Evolutionary conservation across 1,284 basidiomycete genomes (phyloP), one percentile per base, ranked within the genome.

Genomic region (Tylopilus sp.): DNA sequence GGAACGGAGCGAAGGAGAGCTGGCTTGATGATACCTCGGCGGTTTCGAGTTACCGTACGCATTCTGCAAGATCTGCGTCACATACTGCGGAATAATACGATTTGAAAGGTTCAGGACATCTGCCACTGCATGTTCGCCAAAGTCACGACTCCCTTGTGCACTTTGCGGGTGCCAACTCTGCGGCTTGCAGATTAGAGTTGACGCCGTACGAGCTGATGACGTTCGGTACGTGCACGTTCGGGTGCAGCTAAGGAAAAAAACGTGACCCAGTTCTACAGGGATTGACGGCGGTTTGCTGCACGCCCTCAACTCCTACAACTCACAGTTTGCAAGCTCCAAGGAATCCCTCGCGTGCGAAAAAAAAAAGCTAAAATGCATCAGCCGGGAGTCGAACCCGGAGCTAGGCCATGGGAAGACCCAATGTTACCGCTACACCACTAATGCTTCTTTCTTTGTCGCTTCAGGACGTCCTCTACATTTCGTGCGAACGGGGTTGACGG

Each of bases 311-410:
- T 26, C 26, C 26, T 26, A 6, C 8, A 8, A 8, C 26, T 26
- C 7, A 26, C 26, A 7, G 7, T 8, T 26, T 26, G 26, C 26
- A 26, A 26, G 26, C 2, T 26, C 7, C 26, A 26, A 7, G 7
- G 26, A 26, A 26, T 26, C 26, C 7, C 26, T 4, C n/a, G 34
- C 17, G 14, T 3, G 15, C 33, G 10, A 5, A 10, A 15, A 14
- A 46, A 51, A 57, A 51, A 41, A 30, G 37, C 21, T 24, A 14
- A 15, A 20, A 11, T 74, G 74, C 75, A 71, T 73, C 70, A 69
- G 68, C 76, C 73, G 76, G 75, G 75, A 77, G 71, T 77, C 76
- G 75, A 76, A 76, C 74, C 75, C 74, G 73, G 74, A 70, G 75
- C 76, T 75, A 74, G 73, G 73, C 74, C 73, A 74, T 70, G 68